Conservation (phyloP, 192 early-diverging fungal species). For the Umbelopsis sp. region DNA sequence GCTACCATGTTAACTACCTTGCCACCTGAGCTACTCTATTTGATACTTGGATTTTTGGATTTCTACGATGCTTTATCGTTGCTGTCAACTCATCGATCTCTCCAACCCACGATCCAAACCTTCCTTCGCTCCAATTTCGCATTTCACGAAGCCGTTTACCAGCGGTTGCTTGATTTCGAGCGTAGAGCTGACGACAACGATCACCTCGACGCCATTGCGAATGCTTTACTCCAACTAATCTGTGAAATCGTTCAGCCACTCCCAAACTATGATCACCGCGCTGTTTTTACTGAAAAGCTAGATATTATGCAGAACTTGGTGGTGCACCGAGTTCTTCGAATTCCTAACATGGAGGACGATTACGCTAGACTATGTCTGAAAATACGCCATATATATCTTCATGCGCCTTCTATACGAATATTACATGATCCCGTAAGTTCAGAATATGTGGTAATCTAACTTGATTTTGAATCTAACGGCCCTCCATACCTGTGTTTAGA, state of each 20-base stretch:
- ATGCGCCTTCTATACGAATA: constrained; percentile 32
- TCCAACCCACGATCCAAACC: neutral
- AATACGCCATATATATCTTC: constrained; percentile 34
- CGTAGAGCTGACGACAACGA: neutral
- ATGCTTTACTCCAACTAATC: constrained; percentile 17
- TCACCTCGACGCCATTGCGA: neutral
- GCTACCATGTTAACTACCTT: constrained; percentile 7
- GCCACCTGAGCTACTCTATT: constrained; percentile 10
- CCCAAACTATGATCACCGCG: constrained; percentile 25
- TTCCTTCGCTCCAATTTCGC: neutral
- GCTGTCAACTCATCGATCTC: neutral
- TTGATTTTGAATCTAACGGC: neutral
- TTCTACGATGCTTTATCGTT: neutral
- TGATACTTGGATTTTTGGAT: neutral
- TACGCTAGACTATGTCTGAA: constrained; percentile 35
- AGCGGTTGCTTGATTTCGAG: neutral
- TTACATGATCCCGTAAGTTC: constrained; percentile 39
- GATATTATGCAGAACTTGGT: constrained; percentile 33
- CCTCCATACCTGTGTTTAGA: constrained; percentile 20
- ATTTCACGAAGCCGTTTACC: neutral
- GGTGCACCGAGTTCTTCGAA: constrained; percentile 12
- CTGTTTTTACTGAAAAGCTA: constrained; percentile 26
- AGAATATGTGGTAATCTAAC: neutral
- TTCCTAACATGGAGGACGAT: constrained; percentile 22
- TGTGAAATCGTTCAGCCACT: constrained; percentile 18